phyloP scores from a whole-genome alignment of 352 stramenopile species.

The Halophytophthora batemanensis region DNA sequence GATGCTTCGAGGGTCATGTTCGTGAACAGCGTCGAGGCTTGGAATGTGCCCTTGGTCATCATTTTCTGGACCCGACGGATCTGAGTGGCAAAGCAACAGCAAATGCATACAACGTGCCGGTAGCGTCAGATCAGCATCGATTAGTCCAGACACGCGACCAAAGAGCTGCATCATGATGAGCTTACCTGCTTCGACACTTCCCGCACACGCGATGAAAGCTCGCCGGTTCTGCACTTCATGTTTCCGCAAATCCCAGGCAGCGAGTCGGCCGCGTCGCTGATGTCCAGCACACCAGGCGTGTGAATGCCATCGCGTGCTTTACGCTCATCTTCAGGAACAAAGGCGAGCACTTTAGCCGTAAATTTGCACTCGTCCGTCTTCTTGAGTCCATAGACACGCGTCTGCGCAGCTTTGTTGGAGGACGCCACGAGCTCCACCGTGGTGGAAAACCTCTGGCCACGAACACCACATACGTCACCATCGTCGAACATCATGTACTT shows the following conservation, averaged over 20 bases:
- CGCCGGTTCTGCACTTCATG: constrained; percentile 67
- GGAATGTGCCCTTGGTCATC: constrained; percentile 12
- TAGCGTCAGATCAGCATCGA: background rate
- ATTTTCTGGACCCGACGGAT: constrained; percentile 26
- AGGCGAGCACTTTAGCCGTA: constrained; percentile 42
- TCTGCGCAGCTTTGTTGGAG: constrained; percentile 29
- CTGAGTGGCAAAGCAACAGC: constrained; percentile 4
- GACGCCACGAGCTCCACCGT: constrained; percentile 52
- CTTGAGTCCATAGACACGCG: constrained; percentile 51
- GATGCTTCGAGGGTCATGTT: constrained; percentile 55
- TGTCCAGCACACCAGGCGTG: constrained; percentile 64
- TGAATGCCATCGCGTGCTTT: constrained; percentile 50
- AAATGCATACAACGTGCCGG: constrained; percentile 5
- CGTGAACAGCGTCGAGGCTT: constrained; percentile 33
- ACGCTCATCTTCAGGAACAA: constrained; percentile 40
- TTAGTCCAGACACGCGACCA: background rate
- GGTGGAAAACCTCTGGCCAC: constrained; percentile 39
- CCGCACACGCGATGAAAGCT: constrained; percentile 43
- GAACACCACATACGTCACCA: constrained; percentile 56
- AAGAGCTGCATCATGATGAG: background rate
- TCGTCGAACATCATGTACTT: constrained; percentile 81
- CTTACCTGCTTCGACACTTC: constrained; percentile 53
- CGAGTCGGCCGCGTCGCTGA: constrained; percentile 46
- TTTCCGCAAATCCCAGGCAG: constrained; percentile 64
- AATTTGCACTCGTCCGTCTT: constrained; percentile 59